These are phyloP conservation scores for Cephalotrichum gorgonifer DNA, from an alignment of 2,329 filamentous ascomycete genomes.

Conservation along the genomic window DNA sequence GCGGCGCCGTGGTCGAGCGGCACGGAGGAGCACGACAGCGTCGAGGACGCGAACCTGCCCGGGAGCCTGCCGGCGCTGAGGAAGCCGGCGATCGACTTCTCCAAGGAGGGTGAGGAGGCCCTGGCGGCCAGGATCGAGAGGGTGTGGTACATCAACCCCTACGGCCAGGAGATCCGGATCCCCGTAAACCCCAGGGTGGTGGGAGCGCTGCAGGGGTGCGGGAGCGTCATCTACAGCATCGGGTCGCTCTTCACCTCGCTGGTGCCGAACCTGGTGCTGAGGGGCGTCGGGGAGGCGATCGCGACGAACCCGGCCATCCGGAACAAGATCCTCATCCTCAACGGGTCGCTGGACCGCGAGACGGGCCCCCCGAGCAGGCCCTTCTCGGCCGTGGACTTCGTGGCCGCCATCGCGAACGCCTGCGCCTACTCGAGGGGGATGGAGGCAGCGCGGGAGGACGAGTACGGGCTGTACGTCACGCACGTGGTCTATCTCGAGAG, in stretches of 20 bases:
- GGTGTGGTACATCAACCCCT: conserved; percentile 97
- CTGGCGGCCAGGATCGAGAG: conserved; percentile 67
- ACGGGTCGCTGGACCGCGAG: conserved; percentile 76
- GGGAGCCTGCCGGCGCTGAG: conserved; percentile 72
- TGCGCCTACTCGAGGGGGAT: conserved; percentile 56
- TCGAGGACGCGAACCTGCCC: conserved; percentile 73
- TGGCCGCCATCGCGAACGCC: conserved; percentile 67
- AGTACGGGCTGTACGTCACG: conserved; percentile 63
- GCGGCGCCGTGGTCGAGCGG: conserved; percentile 18
- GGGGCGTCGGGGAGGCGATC: conserved; percentile 57
- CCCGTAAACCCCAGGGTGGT: conserved; percentile 74
- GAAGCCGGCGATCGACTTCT: conserved; percentile 72
- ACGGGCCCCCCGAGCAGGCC: conserved; percentile 59
- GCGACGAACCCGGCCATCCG: conserved; percentile 28
- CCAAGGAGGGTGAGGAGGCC: conserved; percentile 65
- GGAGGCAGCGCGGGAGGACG: conserved; percentile 23
- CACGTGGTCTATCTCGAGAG: conserved; percentile 76
- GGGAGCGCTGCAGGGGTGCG: conserved; percentile 51
- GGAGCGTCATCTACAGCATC: conserved; percentile 78
- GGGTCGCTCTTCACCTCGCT: conserved; percentile 90
- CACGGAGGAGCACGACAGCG: conserved; percentile 46
- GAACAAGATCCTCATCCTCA: conserved; percentile 75
- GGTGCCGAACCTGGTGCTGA: conserved; percentile 68
- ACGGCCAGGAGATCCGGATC: conserved; percentile 89
- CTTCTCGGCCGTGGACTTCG: conserved; percentile 70